Base-by-base conservation (phyloP, 441 rosid species). In the Erodium moschatum region DNA sequence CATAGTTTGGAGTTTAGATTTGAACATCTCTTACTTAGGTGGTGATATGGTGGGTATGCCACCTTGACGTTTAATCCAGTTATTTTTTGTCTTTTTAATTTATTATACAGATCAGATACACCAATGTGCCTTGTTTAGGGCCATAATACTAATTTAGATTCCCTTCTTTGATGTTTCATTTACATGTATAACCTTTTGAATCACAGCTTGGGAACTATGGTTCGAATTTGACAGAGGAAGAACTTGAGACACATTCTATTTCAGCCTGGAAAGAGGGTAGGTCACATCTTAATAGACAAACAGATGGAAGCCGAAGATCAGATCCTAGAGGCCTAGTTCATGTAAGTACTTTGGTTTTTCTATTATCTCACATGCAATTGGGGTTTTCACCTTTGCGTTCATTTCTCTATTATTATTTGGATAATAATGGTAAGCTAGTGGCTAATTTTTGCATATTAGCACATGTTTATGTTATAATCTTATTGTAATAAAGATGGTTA, bases 191-290 rank as follows among this genome's bases (percentile, higher is more conserved):
- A 63, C 40, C 40, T 35, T 35, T 35, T 35, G 40, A 35, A 1
- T 60, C 75, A 75, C 86, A 86, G 91, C 87, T 86, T 68, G 87
- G 88, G 64, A 86, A 73, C 77, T 81, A 72, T 76, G 87, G 91
- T 48, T 82, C 91, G 19, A 85, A 83, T 73, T 73, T 86, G 80
- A 86, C 91, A 1, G 91, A 86, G 81, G 91, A 86, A 79, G 89
- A 86, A 75, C 81, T 86, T 19, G 91, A 86, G 67, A 83, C 86
- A 0, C 91, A 85, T 77, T 79, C 87, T 31, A 86, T 86, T 70
- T 84, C 89, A 12, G 91, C 91, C 35, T 86, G 91, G 91, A 86
- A 86, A 70, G 88, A 83, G 74, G 86, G 85, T 19, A 85, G 83
- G 73, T 71, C 79, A 35, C 78, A 79, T 74, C 74, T 85, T 70